These are phyloP conservation scores for Boletus bicolor DNA, from an alignment of 768 basidiomycete species.

Conservation along the genomic window DNA sequence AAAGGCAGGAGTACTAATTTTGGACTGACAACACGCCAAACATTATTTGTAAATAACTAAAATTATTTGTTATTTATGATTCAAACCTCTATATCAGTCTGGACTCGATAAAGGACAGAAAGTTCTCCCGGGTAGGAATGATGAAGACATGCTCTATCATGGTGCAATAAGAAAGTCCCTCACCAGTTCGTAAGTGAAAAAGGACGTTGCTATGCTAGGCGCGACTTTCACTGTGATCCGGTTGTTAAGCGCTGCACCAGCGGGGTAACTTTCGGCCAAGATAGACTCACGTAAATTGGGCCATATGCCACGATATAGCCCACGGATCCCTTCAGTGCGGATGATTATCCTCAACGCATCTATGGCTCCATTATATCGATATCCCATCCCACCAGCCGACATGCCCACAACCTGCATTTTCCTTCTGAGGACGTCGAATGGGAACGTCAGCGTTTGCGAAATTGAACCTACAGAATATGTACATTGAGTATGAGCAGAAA, in stretches of 20 bases:
- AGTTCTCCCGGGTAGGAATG: not conserved
- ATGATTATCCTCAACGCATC: slow-evolving; percentile 73
- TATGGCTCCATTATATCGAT: slow-evolving; percentile 76
- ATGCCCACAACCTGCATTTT: slow-evolving; percentile 96
- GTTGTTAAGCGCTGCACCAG: slow-evolving; percentile 8
- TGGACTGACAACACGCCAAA: slow-evolving; percentile 4
- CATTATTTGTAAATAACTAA: slow-evolving; percentile 1
- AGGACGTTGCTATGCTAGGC: slow-evolving; percentile 83
- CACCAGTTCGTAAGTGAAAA: slow-evolving; percentile 78
- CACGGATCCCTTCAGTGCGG: slow-evolving; percentile 67
- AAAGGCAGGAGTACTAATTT: slow-evolving; percentile 5
- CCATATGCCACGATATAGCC: slow-evolving; percentile 86
- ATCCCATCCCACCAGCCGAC: slow-evolving; percentile 51
- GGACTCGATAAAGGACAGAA: not conserved
- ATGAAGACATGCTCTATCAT: not conserved
- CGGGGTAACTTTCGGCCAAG: slow-evolving; percentile 1
- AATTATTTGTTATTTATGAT: too few relatives aligned
- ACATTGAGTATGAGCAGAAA: slow-evolving; percentile 6
- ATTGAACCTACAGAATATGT: slow-evolving; percentile 57
- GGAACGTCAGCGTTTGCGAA: slow-evolving; percentile 93
- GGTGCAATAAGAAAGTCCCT: slow-evolving; percentile 45
- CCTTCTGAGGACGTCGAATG: slow-evolving; percentile 89
- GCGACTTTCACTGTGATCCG: slow-evolving; percentile 74
- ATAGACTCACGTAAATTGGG: slow-evolving; percentile 72
- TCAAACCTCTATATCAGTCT: not conserved